These are phyloP conservation scores for Epicoccum nigrum DNA, from an alignment of 2,329 filamentous ascomycete genomes.

Conservation along the genomic window DNA sequence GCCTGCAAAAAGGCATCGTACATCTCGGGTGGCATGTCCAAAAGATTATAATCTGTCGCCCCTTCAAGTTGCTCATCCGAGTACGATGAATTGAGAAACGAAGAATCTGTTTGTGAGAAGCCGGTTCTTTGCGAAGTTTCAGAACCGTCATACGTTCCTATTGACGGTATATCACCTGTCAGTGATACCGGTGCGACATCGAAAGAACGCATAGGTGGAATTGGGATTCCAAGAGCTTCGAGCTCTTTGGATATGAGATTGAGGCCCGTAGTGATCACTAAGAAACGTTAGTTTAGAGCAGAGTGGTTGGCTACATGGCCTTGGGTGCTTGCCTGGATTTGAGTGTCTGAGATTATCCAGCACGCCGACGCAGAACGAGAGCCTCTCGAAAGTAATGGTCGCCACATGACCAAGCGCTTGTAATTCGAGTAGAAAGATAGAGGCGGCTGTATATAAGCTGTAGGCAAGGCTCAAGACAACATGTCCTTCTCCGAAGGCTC, in stretches of 20 bases:
- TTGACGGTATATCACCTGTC: too few relatives aligned
- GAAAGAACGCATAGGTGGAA: neutral
- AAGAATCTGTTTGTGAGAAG: neutral
- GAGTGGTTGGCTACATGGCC: neutral
- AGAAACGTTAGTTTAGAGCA: neutral
- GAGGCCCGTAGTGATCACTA: neutral
- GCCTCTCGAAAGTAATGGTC: neutral
- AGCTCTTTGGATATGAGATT: neutral
- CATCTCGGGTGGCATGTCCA: conserved; percentile 2
- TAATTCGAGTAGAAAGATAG: neutral
- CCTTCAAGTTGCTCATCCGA: neutral
- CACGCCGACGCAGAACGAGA: neutral
- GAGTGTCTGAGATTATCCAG: neutral
- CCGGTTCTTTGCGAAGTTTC: too few relatives aligned
- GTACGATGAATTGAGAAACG: neutral
- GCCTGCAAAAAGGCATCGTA: neutral
- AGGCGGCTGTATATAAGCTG: neutral
- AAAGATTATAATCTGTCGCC: neutral
- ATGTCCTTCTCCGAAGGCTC: neutral
- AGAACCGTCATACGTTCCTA: too few relatives aligned
- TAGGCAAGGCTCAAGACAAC: neutral
- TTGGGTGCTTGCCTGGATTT: neutral
- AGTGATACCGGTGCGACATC: too few relatives aligned
- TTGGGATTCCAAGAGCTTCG: neutral
- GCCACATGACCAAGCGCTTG: neutral